Evolutionary conservation across 2,329 filamentous ascomycete genomes (phyloP).

Genomic region (Colletotrichum theobromicola): DNA sequence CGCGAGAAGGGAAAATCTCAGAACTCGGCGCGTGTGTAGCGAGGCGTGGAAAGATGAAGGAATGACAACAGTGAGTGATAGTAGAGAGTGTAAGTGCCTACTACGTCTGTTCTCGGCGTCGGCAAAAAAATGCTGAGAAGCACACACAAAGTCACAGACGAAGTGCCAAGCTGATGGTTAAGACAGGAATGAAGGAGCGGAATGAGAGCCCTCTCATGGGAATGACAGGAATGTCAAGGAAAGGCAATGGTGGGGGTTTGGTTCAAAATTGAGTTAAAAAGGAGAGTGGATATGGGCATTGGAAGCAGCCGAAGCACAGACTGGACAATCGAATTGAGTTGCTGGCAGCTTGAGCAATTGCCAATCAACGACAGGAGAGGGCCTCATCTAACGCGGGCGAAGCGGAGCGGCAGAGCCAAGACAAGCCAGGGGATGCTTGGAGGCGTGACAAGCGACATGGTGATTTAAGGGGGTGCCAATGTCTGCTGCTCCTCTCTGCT

Average conservation of each 20-base stretch:
- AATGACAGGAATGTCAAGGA: neutral
- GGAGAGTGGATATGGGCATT: neutral
- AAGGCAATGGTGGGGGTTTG: constrained; percentile 7
- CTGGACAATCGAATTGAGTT: constrained; percentile 4
- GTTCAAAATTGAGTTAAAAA: neutral
- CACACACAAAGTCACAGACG: neutral
- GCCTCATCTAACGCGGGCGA: constrained; percentile 5
- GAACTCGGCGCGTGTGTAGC: neutral
- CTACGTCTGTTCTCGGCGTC: neutral
- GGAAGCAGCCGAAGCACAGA: constrained; percentile 3
- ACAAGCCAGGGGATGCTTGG: constrained; percentile 15
- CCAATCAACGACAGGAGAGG: constrained; percentile 18
- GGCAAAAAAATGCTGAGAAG: neutral
- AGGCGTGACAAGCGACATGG: constrained; percentile 7
- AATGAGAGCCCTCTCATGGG: neutral
- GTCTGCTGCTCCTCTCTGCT: constrained; percentile 14
- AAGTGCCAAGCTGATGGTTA: neutral
- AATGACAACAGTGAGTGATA: constrained; percentile 5
- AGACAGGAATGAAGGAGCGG: neutral
- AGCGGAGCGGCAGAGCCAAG: constrained; percentile 5
- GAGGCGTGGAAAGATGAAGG: neutral
- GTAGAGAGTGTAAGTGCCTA: constrained; percentile 1
- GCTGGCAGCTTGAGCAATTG: neutral
- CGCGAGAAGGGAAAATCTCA: neutral
- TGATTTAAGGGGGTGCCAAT: constrained; percentile 23